Percentiles rank a stretch among this genome's conserved stretches.
phyloP scores from a whole-genome alignment of 2,329 filamentous ascomycete species.

The Coleophoma eucalyptorum region DNA sequence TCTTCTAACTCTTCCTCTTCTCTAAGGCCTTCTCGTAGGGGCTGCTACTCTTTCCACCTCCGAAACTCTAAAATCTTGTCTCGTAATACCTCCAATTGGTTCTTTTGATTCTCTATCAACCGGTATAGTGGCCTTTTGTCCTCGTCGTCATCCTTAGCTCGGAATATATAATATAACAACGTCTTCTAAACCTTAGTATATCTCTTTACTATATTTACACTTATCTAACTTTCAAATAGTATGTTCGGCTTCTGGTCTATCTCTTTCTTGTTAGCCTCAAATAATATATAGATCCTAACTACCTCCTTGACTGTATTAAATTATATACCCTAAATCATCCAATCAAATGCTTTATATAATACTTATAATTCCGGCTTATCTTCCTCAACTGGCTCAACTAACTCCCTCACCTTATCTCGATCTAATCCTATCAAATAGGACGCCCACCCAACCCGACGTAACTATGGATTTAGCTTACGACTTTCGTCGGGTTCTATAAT shows the following conservation, averaged over 20 bases:
- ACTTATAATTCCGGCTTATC: too few species aligned
- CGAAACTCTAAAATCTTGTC: too few species aligned
- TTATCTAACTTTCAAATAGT: background rate
- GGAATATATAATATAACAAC: slow-evolving; percentile 3
- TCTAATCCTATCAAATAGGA: slow-evolving; percentile 1
- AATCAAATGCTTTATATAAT: too few species aligned
- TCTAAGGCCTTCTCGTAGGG: too few species aligned
- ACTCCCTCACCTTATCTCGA: too few species aligned
- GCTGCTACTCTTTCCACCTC: too few species aligned
- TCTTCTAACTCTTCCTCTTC: too few species aligned
- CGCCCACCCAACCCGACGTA: background rate
- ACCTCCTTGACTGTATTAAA: background rate
- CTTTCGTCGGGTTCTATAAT: background rate
- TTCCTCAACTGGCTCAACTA: too few species aligned
- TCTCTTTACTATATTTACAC: background rate
- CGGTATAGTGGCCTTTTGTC: background rate
- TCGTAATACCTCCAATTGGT: too few species aligned
- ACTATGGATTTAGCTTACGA: background rate
- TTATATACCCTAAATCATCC: too few species aligned
- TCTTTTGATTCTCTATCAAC: background rate
- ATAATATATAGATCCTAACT: background rate
- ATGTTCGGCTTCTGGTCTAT: background rate
- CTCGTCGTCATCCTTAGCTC: background rate
- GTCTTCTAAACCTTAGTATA: background rate
- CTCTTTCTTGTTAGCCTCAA: background rate